Evolutionary conservation across 78 protist genomes (phyloP), one percentile per base, ranked within the genome.

Genomic region (Capsaspora owczarzaki): DNA sequence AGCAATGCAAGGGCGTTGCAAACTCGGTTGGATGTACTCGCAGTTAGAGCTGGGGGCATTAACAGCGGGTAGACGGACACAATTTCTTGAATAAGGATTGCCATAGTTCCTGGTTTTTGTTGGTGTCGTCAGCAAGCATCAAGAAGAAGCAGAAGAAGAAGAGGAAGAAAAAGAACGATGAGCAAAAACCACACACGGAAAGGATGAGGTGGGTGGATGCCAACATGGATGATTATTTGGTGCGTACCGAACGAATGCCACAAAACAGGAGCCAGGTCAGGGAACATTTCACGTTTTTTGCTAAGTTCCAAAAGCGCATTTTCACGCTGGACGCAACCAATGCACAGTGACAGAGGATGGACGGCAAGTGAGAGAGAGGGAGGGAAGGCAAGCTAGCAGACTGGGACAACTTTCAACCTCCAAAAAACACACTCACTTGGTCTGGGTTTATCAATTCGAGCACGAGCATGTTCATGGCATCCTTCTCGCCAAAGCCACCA

Each of bases 1-100:
- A 98, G 84, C 42, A 98, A 95, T 27, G 99, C 98, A 6, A 98
- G 90, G 16, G 99, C 99, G 82, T 97, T 95, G 85, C 99, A 96
- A 8, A 94, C 98, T 16, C 98, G 87, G 79, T 96, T 97, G 41
- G 96, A 90, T 0, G 94, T 94, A 38, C 78, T 87, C 41, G 95
- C 93, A 5, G 95, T 91, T 61, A 98, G 86, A 31, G 82, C 61
- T 10, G 99, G 97, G 12, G 99, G 99, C 14, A 93, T 60, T 16
- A 98, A 90, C 14, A 93, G 86, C 1, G 98, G 99, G 74, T 98
- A 98, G 43, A 96, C 95, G 40, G 97, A 81, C 6, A 96, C 92
- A 31, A 96, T 94, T 89, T 98, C 99, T 78, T 96, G 99, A 60
- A 98, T 70, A 10, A 98, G 80, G 1, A 93, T 96, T 0, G 98